A percentile compares a stretch with the other conserved stretches of the same genome.
Conservation (phyloP, 129 eudicot species). For the Lactuca sativa region DNA sequence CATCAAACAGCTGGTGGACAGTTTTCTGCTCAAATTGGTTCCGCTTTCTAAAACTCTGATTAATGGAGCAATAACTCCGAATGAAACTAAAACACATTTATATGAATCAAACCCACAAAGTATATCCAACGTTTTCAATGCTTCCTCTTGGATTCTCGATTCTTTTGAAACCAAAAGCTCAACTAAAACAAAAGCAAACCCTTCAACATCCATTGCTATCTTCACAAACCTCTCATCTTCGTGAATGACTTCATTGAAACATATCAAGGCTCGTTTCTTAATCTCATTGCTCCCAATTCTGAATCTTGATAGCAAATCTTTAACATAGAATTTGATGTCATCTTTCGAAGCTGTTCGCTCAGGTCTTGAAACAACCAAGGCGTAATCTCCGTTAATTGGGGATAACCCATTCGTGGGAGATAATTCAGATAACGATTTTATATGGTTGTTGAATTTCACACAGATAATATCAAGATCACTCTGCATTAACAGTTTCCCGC, state of each 20-base stretch:
- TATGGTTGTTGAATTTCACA: slow-evolving; percentile 48
- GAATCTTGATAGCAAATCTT: slow-evolving; percentile 70
- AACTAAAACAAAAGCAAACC: slow-evolving; percentile 42
- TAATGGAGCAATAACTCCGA: slow-evolving; percentile 65
- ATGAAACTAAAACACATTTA: slow-evolving; percentile 40
- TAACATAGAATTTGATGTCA: slow-evolving; percentile 69
- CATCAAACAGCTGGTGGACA: slow-evolving; percentile 62
- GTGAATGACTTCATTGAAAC: slow-evolving; percentile 50
- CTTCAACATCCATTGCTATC: slow-evolving; percentile 51
- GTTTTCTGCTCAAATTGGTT: slow-evolving; percentile 52
- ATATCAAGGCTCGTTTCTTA: slow-evolving; percentile 63
- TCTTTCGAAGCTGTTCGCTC: slow-evolving; percentile 51
- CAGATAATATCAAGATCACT: slow-evolving; percentile 70
- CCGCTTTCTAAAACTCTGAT: slow-evolving; percentile 71
- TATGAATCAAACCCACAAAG: slow-evolving; percentile 52
- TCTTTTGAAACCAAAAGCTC: slow-evolving; percentile 60
- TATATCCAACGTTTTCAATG: slow-evolving; percentile 43
- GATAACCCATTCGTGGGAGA: slow-evolving; percentile 45
- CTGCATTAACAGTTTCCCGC: slow-evolving; percentile 87
- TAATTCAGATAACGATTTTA: slow-evolving; percentile 40
- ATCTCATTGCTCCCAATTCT: slow-evolving; percentile 63
- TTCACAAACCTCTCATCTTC: slow-evolving; percentile 74
- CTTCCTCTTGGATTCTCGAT: slow-evolving; percentile 62
- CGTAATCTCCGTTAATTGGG: slow-evolving; percentile 30
- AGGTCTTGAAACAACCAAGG: slow-evolving; percentile 77